Conservation (phyloP, 2,329 filamentous ascomycete species). For the Paramyrothecium sp. region DNA sequence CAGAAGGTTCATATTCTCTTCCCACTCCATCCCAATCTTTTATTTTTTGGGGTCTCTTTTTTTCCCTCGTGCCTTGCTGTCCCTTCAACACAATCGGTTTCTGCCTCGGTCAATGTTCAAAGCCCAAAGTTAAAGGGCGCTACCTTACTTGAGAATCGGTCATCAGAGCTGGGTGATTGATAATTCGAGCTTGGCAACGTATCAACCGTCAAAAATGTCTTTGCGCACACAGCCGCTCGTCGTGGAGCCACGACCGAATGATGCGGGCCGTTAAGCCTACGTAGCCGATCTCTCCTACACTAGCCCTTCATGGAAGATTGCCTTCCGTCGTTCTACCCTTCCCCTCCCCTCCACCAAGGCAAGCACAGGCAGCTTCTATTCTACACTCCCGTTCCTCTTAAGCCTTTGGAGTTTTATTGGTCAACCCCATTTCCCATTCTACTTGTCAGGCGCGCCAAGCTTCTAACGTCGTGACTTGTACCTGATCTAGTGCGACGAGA, state of each 20-base stretch:
- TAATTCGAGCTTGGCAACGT: background rate
- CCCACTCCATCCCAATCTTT: constrained; percentile 4
- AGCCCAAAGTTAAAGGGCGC: no score
- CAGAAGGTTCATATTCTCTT: constrained; percentile 18
- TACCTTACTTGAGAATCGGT: no score
- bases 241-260: constrained; percentile 15
- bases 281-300: constrained; percentile 15
- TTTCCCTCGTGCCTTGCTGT: background rate
- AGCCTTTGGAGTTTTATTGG: no score
- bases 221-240: constrained; percentile 6
- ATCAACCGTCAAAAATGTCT: background rate
- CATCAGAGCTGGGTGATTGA: no score
- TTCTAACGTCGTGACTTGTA: constrained; percentile 5
- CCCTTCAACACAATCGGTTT: no score
- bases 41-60: background rate
- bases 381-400: no score
- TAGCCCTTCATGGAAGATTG: constrained; percentile 14
- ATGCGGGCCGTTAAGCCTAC: constrained; percentile 12
- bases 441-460: no score
- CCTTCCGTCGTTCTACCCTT: background rate
- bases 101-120: no score
- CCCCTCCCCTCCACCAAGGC: no score
- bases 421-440: background rate
- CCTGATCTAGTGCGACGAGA: constrained; percentile 81
- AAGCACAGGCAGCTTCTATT: no score